Evolutionary conservation across 2,329 filamentous ascomycete genomes (phyloP), one percentile per base, ranked within the genome.

Genomic region (Colletotrichum echinochloae): DNA sequence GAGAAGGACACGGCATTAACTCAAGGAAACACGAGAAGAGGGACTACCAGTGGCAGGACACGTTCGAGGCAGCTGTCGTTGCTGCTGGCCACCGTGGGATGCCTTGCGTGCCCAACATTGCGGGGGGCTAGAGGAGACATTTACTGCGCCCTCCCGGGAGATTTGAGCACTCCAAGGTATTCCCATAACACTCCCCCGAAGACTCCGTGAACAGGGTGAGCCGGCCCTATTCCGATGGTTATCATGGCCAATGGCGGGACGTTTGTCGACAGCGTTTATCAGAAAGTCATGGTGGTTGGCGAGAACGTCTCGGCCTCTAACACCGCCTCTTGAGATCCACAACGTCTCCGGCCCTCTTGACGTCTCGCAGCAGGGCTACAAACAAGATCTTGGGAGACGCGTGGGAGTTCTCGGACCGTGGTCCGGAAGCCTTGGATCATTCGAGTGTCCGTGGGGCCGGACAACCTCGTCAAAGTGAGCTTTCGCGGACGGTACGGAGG

Each of bases 241-340:
- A 16, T 23, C 26, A 14, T 41, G 5, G 3, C 23, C 41, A 60
- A 9, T 79, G 68, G 62, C 75, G 1, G 63, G 2, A 14, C 1
- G 3, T 11, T 30, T 3, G 16, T 18, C 62, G 12, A 44, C 44
- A 28, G 1, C 18, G 35, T 30, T 5, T 9, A 14, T 56, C 41
- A 88, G 85, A 81, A 77, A 73, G 85, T 90, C 0, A 77, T 90
- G 2, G 83, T 89, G 0, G 83, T 90, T 9, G 88, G 88, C 0
- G 88, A 84, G 7, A 88, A 84, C 1, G 86, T 89, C 16, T 90
- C 87, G 0, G 86, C 87, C 0, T 82, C 87, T 52, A 89, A 90
- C 73, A 86, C 88, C 2, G 80, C 86, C 1, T 85, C 86, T 54
- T 54, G 86, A 87, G 46, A 78, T 90, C 5, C 77, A 86, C 5